Percentiles rank a stretch among this genome's conserved stretches.
phyloP scores from a whole-genome alignment of 2,329 filamentous ascomycete species.

The Drechslerella coelobrocha region DNA sequence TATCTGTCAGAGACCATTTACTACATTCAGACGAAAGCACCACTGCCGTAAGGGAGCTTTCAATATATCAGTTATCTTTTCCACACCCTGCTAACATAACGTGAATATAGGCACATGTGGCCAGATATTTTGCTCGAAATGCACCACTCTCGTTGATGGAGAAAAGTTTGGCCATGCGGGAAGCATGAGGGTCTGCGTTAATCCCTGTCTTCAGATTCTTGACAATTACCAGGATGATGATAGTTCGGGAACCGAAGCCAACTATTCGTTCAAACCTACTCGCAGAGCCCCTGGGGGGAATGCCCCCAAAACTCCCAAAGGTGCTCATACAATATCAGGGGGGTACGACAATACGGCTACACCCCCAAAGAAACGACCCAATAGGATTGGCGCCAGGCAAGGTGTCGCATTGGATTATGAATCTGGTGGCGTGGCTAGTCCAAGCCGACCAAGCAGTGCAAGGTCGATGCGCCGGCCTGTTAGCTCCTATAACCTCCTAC shows the following conservation, averaged over 20 bases:
- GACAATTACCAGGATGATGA: conserved; percentile 70
- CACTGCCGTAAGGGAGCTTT: conserved; percentile 74
- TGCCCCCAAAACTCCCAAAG: conserved; percentile 40
- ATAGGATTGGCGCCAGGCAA: conserved; percentile 34
- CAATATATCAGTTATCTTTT: not conserved
- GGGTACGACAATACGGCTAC: conserved; percentile 60
- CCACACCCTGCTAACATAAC: not conserved
- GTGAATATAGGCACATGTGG: conserved; percentile 70
- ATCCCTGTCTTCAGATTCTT: conserved; percentile 82
- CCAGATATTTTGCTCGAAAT: conserved; percentile 98
- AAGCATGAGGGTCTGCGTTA: conserved; percentile 86
- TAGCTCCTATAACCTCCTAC: conserved; percentile 56
- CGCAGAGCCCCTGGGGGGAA: conserved; percentile 24
- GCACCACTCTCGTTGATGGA: conserved; percentile 88
- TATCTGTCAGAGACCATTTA: conserved; percentile 85
- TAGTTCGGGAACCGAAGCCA: conserved; percentile 42
- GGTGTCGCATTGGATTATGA: conserved; percentile 40
- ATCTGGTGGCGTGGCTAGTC: conserved; percentile 22
- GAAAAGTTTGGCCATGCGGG: conserved; percentile 85
- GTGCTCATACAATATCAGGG: conserved; percentile 31
- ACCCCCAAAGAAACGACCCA: conserved; percentile 37
- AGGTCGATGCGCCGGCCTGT: conserved; percentile 56
- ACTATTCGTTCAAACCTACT: conserved; percentile 42
- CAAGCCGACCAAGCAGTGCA: conserved; percentile 55
- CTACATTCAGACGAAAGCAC: conserved; percentile 92